Conservation (phyloP, 75 land plant genomes). For the Cunninghamia lanceolata region DNA sequence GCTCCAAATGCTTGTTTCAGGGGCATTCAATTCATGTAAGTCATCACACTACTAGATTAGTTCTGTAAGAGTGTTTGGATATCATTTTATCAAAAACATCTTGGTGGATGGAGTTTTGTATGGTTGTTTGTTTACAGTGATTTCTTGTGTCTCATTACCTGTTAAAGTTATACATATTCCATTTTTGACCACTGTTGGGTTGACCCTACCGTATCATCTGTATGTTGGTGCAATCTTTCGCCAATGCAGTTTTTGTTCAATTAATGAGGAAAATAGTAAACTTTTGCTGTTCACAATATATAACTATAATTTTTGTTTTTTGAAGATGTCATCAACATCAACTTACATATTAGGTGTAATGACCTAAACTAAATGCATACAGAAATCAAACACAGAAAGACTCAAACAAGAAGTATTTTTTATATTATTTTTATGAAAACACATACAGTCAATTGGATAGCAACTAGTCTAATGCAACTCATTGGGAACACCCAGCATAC, state of each 20-base stretch:
- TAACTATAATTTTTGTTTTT: too few species aligned
- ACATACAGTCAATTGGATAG: too few species aligned
- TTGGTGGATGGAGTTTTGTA: background rate
- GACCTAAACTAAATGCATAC: too few species aligned
- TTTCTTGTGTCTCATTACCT: background rate
- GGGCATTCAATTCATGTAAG: conserved; percentile 42
- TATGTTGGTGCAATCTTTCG: background rate
- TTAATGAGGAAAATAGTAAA: background rate
- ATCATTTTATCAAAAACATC: background rate
- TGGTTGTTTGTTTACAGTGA: background rate
- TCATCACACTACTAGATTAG: background rate
- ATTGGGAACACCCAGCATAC: too few species aligned
- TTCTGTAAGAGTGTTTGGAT: background rate
- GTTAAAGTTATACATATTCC: background rate
- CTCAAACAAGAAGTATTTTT: too few species aligned
- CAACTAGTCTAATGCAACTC: too few species aligned
- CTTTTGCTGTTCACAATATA: background rate
- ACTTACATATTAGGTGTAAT: background rate
- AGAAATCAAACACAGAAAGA: too few species aligned
- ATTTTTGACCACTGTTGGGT: background rate
- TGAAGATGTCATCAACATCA: background rate
- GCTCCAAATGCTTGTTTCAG: conserved; percentile 36
- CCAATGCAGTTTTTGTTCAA: background rate
- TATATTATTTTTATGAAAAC: too few species aligned
- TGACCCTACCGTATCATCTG: background rate